phyloP scores from a whole-genome alignment of 2,329 filamentous ascomycete species.

The Aspergillus sojae region DNA sequence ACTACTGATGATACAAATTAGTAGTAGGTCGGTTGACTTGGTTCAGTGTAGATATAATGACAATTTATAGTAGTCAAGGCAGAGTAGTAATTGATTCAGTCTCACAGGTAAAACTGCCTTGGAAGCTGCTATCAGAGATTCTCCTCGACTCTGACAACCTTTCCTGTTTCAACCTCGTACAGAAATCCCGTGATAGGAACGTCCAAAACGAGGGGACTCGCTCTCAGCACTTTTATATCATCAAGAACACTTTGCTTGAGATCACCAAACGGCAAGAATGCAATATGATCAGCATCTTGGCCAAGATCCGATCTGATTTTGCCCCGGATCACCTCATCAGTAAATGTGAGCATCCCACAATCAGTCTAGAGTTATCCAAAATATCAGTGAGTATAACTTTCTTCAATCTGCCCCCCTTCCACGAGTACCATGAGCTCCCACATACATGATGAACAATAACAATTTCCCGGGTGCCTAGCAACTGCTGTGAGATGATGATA shows the following conservation, averaged over 20 bases:
- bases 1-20: not conserved
- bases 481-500: slow-evolving; percentile 76
- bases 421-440: not conserved
- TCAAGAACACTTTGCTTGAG: slow-evolving; percentile 65
- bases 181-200: slow-evolving; percentile 72
- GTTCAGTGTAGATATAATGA: not conserved
- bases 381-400: not conserved
- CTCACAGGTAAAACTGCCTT: no score
- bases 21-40: not conserved
- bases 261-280: slow-evolving; percentile 69
- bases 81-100: not conserved
- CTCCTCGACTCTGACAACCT: slow-evolving; percentile 41
- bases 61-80: not conserved
- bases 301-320: slow-evolving; percentile 60
- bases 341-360: slow-evolving; percentile 71
- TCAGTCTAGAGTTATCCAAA: slow-evolving; percentile 50
- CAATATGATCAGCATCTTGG: slow-evolving; percentile 49
- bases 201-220: slow-evolving; percentile 61
- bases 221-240: slow-evolving; percentile 66
- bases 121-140: not conserved
- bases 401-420: not conserved
- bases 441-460: slow-evolving; percentile 57
- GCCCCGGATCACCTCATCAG: slow-evolving; percentile 62
- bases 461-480: slow-evolving; percentile 75
- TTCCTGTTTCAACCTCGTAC: slow-evolving; percentile 76